These are phyloP conservation scores for Calonectria pseudoreteaudii DNA, from an alignment of 2,329 filamentous ascomycete genomes.

Conservation along the genomic window DNA sequence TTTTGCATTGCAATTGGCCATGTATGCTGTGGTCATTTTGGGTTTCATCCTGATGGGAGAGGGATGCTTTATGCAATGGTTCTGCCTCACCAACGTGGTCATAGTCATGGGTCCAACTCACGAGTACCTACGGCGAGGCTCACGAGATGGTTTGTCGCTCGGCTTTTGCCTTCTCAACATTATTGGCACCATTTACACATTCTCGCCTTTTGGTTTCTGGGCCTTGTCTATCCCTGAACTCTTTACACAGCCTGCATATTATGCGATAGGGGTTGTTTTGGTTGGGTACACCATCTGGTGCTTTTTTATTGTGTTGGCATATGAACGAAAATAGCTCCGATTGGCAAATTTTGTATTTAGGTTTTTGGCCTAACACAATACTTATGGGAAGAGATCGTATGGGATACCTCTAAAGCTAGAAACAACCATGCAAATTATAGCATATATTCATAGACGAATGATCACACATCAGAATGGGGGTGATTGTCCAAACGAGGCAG, in stretches of 20 bases:
- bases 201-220: conserved; percentile 2
- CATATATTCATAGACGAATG: no score
- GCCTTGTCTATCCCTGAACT: neutral
- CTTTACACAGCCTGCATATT: neutral
- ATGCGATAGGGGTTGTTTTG: neutral
- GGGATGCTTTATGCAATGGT: conserved; percentile 5
- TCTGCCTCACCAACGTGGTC: conserved; percentile 1
- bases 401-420: no score
- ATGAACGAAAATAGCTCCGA: neutral
- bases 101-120: conserved; percentile 8
- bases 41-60: neutral
- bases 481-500: no score
- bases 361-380: no score
- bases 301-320: neutral
- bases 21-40: conserved; percentile 4
- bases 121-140: conserved; percentile 3
- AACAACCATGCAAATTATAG: no score
- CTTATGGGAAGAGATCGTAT: no score
- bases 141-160: neutral
- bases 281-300: neutral
- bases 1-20: neutral
- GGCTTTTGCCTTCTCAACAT: conserved; percentile 4
- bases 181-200: neutral
- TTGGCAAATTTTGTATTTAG: neutral
- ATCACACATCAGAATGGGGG: no score